Evolutionary conservation across 2,329 filamentous ascomycete genomes (phyloP), one percentile per base, ranked within the genome.

Genomic region (Nothophoma quercina): DNA sequence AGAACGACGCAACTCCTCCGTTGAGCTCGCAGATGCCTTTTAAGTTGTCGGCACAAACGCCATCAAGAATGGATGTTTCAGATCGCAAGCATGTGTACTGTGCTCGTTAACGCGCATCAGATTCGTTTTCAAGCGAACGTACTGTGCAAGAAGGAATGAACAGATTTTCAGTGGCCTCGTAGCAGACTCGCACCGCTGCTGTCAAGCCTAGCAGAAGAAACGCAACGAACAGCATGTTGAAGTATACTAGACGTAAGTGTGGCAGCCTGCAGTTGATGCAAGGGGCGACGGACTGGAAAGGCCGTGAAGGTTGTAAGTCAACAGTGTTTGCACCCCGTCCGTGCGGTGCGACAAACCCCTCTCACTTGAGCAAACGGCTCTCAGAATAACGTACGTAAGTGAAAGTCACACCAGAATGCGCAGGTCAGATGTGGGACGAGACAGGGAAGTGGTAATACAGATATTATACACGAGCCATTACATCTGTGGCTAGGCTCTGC

Each of bases 1-100:
- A 51, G 28, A 25, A 51, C 10, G 33, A 39, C 4, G 33, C 33
- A 4, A 51, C 47, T 5, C 40, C 47, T 7, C 40, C 40, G 13
- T 44, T 33, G 2, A 51, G 34, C 8, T 40, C 26, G 28, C 40
- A 51, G 4, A 51, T 33, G 9, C 33, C 47, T 13, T 33, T 28
- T 9, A 44, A 10, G 28, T 44, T 51, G 7, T 51, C 34, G 19
- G 47, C 47, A 21, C 39, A 51, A 18, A 44, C 30, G 8, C 47
- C 40, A n/a, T 51, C 33, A 4, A 51, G 40, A 15, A 19, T 4
- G 2, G 25, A 16, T 3, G 26, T 44, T n/a, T 44, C 40, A 9
- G 8, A 15, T 2, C 2, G 5, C 7, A 51, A 13, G 26, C 40
- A 51, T 2, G 13, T 4, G 8, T 38, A 12, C 47, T 51, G 15